Evolutionary conservation across 2,329 filamentous ascomycete genomes (phyloP).

Genomic region (Harringtonia lauricola): DNA sequence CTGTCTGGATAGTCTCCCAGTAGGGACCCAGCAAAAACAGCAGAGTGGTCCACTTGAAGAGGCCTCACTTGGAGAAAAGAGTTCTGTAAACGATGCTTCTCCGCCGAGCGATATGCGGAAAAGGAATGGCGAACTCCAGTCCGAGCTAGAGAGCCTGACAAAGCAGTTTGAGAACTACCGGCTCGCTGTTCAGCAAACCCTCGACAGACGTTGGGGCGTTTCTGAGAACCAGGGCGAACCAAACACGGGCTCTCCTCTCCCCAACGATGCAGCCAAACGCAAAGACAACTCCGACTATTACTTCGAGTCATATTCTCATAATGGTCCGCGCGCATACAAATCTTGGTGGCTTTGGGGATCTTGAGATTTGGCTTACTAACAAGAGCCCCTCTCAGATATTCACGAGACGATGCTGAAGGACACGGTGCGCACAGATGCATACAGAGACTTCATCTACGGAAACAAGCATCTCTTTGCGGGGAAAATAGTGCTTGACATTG

Average conservation of each 20-base stretch:
- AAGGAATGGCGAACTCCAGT: conserved; percentile 45
- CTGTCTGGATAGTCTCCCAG: conserved; percentile 66
- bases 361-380: not conserved
- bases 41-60: conserved; percentile 14
- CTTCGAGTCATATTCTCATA: conserved; percentile 51
- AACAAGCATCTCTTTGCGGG: conserved; percentile 80
- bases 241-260: conserved; percentile 1
- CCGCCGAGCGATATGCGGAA: conserved; percentile 20
- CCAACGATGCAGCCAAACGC: conserved; percentile 18
- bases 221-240: conserved; percentile 26
- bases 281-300: conserved; percentile 31
- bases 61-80: not conserved
- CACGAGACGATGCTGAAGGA: conserved; percentile 97
- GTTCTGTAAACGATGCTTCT: not conserved
- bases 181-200: conserved; percentile 51
- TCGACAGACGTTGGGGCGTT: conserved; percentile 53
- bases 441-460: conserved; percentile 88
- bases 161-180: conserved; percentile 56
- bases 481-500: conserved; percentile 84
- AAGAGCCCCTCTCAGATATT: conserved; percentile 48
- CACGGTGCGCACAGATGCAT: conserved; percentile 74
- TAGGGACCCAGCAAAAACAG: conserved; percentile 20
- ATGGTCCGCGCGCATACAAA: conserved; percentile 38
- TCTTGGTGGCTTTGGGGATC: not conserved
- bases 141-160: conserved; percentile 47